Evolutionary conservation across 208 protist species (phyloP), one percentile per base, ranked within the genome.

Genomic region (Trypanosoma brucei): DNA sequence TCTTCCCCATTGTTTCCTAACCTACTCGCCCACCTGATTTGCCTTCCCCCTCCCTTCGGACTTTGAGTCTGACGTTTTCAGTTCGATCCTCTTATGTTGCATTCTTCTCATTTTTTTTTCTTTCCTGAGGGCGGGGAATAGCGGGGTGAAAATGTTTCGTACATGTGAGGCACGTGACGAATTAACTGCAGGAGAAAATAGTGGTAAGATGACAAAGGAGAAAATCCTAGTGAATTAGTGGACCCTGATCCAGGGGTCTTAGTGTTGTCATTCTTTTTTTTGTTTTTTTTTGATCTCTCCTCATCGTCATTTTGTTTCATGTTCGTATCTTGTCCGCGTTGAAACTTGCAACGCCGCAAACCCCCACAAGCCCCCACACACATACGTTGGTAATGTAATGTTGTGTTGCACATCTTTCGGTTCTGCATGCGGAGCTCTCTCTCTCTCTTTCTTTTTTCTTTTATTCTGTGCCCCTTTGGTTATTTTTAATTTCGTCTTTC

Each of bases 231-330:
- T 22, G 22, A 22, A 22, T 22, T 22, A 22, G 22, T 22, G 22
- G 22, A 22, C 22, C 22, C 22, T 22, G 22, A 22, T 22, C 22
- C 22, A 22, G 22, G 22, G 22, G 22, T 22, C 22, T 22, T 22
- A 22, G 59, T 3, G 3, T 38, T 37, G 22, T 54, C 45, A 11
- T 42, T 59, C 40, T 42, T 60, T 51, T 61, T 40, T 53, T 53
- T 61, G 35, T 53, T 30, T 55, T 31, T 55, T 62, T 13, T 44
- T 38, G 30, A 14, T 40, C n/a, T 55, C 6, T 37, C 58, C 38
- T 30, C 38, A 40, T 65, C 37, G 39, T 46, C 33, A 54, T 66
- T 71, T 61, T 9, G 45, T 65, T 30, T 52, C 34, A 31, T 30
- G 1, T 3, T n/a, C 22, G 22, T 22, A 22, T 22, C 22, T 22